Evolutionary conservation across 345 rosid genomes (phyloP).

Genomic region (Alliaria petiolata): DNA sequence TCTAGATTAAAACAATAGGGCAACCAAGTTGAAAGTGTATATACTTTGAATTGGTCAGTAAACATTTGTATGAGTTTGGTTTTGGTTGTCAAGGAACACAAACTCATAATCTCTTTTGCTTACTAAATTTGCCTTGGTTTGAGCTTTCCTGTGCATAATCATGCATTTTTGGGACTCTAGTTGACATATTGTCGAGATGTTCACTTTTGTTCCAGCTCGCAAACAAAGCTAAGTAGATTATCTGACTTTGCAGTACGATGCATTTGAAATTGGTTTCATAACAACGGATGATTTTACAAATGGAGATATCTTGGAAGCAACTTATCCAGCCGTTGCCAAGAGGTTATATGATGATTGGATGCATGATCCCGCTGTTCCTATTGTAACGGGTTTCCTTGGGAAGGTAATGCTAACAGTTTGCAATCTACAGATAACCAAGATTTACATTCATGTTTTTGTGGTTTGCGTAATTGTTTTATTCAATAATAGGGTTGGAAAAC

Average conservation of each 20-base stretch:
- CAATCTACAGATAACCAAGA: not conserved
- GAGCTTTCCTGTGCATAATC: not conserved
- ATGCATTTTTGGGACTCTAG: not conserved
- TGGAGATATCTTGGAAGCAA: conserved; percentile 95
- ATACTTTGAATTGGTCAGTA: not conserved
- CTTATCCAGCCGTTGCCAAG: conserved; percentile 95
- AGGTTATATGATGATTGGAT: conserved; percentile 77
- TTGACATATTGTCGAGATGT: not conserved
- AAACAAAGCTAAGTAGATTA: conserved; percentile 9
- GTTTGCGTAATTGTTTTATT: not conserved
- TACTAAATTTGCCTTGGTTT: too few species aligned
- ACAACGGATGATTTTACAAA: conserved; percentile 98
- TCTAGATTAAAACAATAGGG: not conserved
- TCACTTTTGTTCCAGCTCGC: not conserved
- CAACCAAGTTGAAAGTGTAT: not conserved
- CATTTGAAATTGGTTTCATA: conserved; percentile 87
- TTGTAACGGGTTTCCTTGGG: conserved; percentile 97
- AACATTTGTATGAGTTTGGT: not conserved
- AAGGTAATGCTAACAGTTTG: conserved; percentile 46
- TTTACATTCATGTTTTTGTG: not conserved
- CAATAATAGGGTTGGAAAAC: conserved; percentile 83
- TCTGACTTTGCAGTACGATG: conserved; percentile 76
- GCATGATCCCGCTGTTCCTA: conserved; percentile 80
- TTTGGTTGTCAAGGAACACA: not conserved
- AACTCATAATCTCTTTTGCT: too few species aligned